A percentile compares a stretch with the other conserved stretches of the same genome.
Evolutionary conservation across 768 basidiomycete species (phyloP).

Genomic region (Pisolithus tinctorius): DNA sequence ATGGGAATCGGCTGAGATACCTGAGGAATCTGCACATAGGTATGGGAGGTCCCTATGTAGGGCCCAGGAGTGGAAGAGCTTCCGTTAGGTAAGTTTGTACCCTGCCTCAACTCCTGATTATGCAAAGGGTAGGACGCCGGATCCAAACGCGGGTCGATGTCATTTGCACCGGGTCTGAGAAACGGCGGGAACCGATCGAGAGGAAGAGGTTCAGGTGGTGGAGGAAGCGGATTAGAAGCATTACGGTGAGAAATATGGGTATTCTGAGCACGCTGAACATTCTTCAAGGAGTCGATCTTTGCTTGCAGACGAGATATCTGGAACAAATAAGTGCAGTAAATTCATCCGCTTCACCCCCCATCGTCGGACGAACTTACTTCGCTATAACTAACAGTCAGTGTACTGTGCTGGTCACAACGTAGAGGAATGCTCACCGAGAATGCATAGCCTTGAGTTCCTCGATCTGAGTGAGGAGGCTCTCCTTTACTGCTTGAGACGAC

Average conservation of each 20-base stretch:
- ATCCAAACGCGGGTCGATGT: constrained; percentile 13
- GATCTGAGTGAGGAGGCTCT: constrained; percentile 27
- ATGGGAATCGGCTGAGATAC: constrained; percentile 12
- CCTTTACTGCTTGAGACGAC: constrained; percentile 30
- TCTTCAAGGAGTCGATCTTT: constrained; percentile 29
- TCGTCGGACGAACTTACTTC: constrained; percentile 22
- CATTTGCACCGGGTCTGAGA: constrained; percentile 25
- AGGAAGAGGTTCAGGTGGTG: constrained; percentile 48
- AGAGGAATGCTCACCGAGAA: constrained; percentile 17
- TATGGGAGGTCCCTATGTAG: constrained; percentile 8
- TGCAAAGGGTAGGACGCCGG: constrained; percentile 24
- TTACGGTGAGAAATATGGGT: constrained; percentile 25
- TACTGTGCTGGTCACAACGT: neutral
- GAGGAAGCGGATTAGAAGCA: constrained; percentile 45
- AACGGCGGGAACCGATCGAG: constrained; percentile 39
- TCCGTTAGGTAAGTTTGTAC: constrained; percentile 7
- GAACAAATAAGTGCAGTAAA: constrained; percentile 14
- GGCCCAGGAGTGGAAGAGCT: constrained; percentile 5
- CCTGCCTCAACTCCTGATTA: constrained; percentile 5
- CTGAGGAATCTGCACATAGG: constrained; percentile 8
- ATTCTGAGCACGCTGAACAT: constrained; percentile 18
- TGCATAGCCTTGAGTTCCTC: constrained; percentile 25
- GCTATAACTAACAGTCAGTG: constrained; percentile 15
- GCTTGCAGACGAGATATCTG: constrained; percentile 29
- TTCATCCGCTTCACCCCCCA: constrained; percentile 1